A percentile compares a stretch with the other conserved stretches of the same genome.
phyloP scores from a whole-genome alignment of 1,284 basidiomycete genomes.

The Abortiporus biennis region DNA sequence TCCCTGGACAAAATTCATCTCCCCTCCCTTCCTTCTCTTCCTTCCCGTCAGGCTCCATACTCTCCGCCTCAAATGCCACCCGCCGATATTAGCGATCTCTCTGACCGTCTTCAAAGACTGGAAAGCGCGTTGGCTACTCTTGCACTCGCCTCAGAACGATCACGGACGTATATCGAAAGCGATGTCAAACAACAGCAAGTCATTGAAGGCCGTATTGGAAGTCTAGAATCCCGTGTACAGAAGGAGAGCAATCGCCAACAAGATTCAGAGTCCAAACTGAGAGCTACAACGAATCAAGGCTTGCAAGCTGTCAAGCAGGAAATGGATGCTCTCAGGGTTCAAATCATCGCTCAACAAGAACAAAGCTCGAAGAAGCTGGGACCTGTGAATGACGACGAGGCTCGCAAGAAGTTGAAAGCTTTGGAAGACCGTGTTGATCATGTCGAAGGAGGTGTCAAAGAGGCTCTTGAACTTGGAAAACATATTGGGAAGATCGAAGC shows the following conservation, averaged over 20 bases:
- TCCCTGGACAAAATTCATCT: constrained; percentile 25
- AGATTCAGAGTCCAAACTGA: constrained; percentile 49
- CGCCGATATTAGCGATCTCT: constrained; percentile 63
- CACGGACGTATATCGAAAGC: constrained; percentile 42
- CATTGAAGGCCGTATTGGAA: constrained; percentile 42
- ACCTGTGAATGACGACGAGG: constrained; percentile 44
- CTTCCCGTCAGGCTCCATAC: constrained; percentile 27
- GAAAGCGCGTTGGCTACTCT: constrained; percentile 58
- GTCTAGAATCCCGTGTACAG: constrained; percentile 52
- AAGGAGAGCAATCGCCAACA: constrained; percentile 44
- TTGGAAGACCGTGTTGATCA: constrained; percentile 58
- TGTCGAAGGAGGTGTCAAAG: constrained; percentile 67
- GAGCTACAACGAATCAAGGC: constrained; percentile 37
- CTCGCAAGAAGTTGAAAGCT: constrained; percentile 42
- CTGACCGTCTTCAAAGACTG: constrained; percentile 57
- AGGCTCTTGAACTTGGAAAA: constrained; percentile 63
- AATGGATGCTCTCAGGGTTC: constrained; percentile 41
- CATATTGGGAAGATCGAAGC: constrained; percentile 32
- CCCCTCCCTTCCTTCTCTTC: constrained; percentile 16
- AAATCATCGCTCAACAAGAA: constrained; percentile 13
- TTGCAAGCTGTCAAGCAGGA: constrained; percentile 49
- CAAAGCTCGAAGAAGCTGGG: constrained; percentile 20
- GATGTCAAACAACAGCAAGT: constrained; percentile 44
- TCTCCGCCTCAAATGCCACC: constrained; percentile 53
- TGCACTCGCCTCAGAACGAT: constrained; percentile 45